These are phyloP conservation scores for Spathaspora hagerdaliae DNA, from an alignment of 805 yeast genomes.

Conservation along the genomic window DNA sequence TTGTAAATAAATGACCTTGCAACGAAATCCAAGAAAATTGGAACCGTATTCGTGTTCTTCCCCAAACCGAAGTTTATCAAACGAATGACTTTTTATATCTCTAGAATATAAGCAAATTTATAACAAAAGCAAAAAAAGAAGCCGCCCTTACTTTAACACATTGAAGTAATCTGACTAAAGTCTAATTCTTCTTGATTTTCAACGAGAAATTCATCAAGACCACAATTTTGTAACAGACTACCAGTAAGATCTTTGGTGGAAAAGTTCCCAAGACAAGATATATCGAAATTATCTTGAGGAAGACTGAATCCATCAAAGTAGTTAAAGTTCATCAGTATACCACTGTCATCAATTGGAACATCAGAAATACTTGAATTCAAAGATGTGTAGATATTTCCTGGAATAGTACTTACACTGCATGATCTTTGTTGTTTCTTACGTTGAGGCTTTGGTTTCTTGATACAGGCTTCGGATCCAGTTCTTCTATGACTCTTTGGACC, in stretches of 20 bases:
- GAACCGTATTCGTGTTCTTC: too few relatives aligned
- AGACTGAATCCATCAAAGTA: too few relatives aligned
- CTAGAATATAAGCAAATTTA: too few relatives aligned
- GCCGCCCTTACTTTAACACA: too few relatives aligned
- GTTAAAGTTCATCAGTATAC: background rate
- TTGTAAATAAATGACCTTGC: too few relatives aligned
- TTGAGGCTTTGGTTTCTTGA: background rate
- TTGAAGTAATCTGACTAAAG: slow-evolving; percentile 1
- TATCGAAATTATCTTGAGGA: background rate
- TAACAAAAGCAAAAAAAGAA: too few relatives aligned
- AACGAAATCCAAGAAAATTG: too few relatives aligned
- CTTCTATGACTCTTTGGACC: slow-evolving; percentile 9
- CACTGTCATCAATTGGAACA: background rate
- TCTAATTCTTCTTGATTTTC: slow-evolving; percentile 26
- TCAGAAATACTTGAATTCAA: background rate
- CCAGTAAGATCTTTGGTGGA: slow-evolving; percentile 9
- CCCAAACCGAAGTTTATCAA: too few relatives aligned
- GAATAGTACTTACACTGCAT: background rate
- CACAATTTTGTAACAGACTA: slow-evolving; percentile 9
- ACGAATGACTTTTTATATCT: too few relatives aligned
- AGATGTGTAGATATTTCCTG: background rate
- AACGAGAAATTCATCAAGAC: slow-evolving; percentile 19
- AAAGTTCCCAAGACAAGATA: background rate
- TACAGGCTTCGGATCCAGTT: background rate
- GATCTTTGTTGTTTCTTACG: background rate